Conservation (phyloP, 2,329 filamentous ascomycete species). For the Trichoderma sp. region DNA sequence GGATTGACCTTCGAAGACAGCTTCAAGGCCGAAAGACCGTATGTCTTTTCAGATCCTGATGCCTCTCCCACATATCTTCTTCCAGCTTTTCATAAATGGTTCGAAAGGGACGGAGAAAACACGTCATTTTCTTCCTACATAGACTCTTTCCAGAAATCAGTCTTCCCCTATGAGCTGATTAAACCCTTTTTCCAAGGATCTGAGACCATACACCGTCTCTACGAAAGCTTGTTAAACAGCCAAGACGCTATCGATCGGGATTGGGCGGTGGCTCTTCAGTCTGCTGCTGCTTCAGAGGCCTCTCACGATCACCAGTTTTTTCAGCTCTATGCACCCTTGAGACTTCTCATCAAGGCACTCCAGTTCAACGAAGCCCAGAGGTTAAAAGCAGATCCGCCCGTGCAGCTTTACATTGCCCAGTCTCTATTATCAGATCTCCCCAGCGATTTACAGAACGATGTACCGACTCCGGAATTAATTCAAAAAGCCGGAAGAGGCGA, state of each 20-base stretch:
- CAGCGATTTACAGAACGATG: constrained; percentile 57
- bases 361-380: constrained; percentile 46
- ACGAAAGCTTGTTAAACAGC: constrained; percentile 33
- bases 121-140: constrained; percentile 35
- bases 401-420: constrained; percentile 83
- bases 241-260: constrained; percentile 35
- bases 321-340: constrained; percentile 62
- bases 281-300: constrained; percentile 32
- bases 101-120: constrained; percentile 36
- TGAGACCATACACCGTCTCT: constrained; percentile 32
- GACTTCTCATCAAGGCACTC: constrained; percentile 62
- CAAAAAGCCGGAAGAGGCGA: constrained; percentile 69
- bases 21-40: constrained; percentile 55
- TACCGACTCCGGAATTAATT: constrained; percentile 69
- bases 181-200: constrained; percentile 28
- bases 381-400: constrained; percentile 28
- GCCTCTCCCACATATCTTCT: constrained; percentile 43
- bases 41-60: constrained; percentile 48
- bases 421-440: constrained; percentile 72
- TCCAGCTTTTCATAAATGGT: constrained; percentile 63
- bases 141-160: constrained; percentile 34
- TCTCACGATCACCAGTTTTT: constrained; percentile 46
- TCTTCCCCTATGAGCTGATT: constrained; percentile 46
- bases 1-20: constrained; percentile 55
- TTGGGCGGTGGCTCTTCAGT: constrained; percentile 37